Evolutionary conservation across 1,284 basidiomycete species (phyloP).

Genomic region (Ceraceosorus guamensis): DNA sequence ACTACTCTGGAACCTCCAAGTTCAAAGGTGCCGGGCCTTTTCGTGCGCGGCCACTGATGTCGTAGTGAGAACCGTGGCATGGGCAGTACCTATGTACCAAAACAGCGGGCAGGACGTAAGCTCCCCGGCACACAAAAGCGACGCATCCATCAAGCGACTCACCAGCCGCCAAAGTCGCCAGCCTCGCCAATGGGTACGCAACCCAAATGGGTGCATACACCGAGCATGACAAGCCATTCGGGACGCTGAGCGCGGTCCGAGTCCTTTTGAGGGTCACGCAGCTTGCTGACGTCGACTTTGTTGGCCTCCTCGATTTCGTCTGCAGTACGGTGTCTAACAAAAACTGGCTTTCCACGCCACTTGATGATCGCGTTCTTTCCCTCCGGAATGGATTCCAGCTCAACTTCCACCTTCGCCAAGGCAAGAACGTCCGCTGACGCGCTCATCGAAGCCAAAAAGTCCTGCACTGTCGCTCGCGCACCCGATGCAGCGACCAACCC

Average conservation of each 20-base stretch:
- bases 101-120: too few relatives aligned
- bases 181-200: constrained; percentile 95
- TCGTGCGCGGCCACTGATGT: constrained; percentile 89
- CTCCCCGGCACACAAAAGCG: not conserved
- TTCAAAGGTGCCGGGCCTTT: constrained; percentile 68
- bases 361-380: constrained; percentile 62
- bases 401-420: constrained; percentile 95
- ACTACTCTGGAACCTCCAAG: constrained; percentile 1
- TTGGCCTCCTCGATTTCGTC: constrained; percentile 92
- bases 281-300: constrained; percentile 68
- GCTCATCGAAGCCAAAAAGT: constrained; percentile 91
- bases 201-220: constrained; percentile 93
- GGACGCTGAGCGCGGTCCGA: constrained; percentile 83
- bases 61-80: constrained; percentile 96
- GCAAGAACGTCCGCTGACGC: constrained; percentile 97
- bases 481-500: constrained; percentile 88
- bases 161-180: constrained; percentile 91
- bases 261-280: constrained; percentile 90
- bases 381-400: constrained; percentile 82
- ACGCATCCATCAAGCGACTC: constrained; percentile 5
- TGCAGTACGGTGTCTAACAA: constrained; percentile 90
- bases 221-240: constrained; percentile 66
- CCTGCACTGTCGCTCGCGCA: constrained; percentile 86
- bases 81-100: constrained; percentile 48
- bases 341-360: constrained; percentile 99